Percentiles rank a stretch among this genome's conserved stretches.
These are phyloP conservation scores for Phytopythium aichiense DNA, from an alignment of 352 stramenopile species.

Conservation along the genomic window DNA sequence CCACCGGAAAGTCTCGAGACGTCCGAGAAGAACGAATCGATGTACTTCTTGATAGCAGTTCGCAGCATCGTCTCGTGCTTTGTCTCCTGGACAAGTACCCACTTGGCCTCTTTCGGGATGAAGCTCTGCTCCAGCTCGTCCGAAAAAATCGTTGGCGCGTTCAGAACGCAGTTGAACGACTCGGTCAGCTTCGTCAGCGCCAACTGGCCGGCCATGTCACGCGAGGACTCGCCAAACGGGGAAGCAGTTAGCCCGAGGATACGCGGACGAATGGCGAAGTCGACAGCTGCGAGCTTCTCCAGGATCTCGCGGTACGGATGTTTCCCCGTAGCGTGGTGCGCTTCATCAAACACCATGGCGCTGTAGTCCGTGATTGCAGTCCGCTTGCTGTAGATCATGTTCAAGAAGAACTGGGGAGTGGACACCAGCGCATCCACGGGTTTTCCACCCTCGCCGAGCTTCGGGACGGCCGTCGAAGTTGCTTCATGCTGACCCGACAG, in stretches of 20 bases:
- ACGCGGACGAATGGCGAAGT: slow-evolving; percentile 26
- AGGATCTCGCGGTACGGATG: slow-evolving; percentile 64
- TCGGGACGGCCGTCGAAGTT: slow-evolving; percentile 7
- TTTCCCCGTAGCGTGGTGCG: slow-evolving; percentile 62
- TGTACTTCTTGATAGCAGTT: slow-evolving; percentile 36
- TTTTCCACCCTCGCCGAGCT: slow-evolving; percentile 15
- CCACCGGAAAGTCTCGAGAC: slow-evolving; percentile 23
- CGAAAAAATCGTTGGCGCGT: slow-evolving; percentile 54
- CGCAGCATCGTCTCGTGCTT: slow-evolving; percentile 30
- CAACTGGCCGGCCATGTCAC: slow-evolving; percentile 25
- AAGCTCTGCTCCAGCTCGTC: slow-evolving; percentile 42
- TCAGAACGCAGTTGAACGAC: slow-evolving; percentile 47
- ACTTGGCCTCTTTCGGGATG: slow-evolving; percentile 57
- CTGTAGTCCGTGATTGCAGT: slow-evolving; percentile 54
- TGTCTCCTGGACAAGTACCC: slow-evolving; percentile 42
- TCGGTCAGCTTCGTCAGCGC: slow-evolving; percentile 34
- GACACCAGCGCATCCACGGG: slow-evolving; percentile 46
- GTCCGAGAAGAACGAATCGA: slow-evolving; percentile 32
- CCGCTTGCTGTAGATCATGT: slow-evolving; percentile 35
- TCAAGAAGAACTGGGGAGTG: slow-evolving; percentile 70
- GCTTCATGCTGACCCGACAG: slow-evolving; percentile 51
- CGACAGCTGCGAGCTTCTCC: slow-evolving; percentile 27
- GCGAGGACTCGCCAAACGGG: slow-evolving; percentile 57
- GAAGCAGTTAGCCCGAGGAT: slow-evolving; percentile 69
- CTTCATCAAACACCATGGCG: slow-evolving; percentile 79